Base-by-base conservation (phyloP, 164 flowering plant species). In the Cinnamomum chago region DNA sequence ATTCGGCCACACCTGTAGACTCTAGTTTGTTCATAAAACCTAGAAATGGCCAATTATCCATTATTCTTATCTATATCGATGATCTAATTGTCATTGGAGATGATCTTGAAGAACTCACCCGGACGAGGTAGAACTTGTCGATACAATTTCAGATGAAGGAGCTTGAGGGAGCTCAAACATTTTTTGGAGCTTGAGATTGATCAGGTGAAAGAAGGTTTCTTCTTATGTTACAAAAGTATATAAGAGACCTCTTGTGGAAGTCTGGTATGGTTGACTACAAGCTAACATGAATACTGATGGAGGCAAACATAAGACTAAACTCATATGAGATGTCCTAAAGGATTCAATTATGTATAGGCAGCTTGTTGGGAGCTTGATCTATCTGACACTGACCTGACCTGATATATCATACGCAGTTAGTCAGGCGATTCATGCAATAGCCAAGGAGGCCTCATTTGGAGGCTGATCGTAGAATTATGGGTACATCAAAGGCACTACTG, bases 111-210 rank as follows among this genome's bases (percentile, higher is more conserved):
- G 47, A 35, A 35, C 47, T 35, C 47, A 35, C 47, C 10, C 1
- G 18, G 24, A 23, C 15, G 1, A 70, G n/a, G 33, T 22, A 70
- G 23, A 52, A 70, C 40, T 30, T 70, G 15, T 47, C 12, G 5
- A 30, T 50, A 50, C 14, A 58, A 50, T 70, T 70, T 50, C 25
- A 70, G 18, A 50, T 70, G 58, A 70, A 70, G 62, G 72, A 20
- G 22, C 72, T 70, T 58, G 47, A 5, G 58, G 28, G 60, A 70
- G 58, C 25, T 70, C 58, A 10, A 50, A 22, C 60, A 70, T 50
- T 70, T 70, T 52, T 24, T 51, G n/a, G 62, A 58, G 50, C 62
- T 70, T 15, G 4, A 70, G 13, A 70, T 70, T 23, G 30, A 70
- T 70, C 4, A 1, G 23, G 62, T 52, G 18, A 50, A 52, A 15